These are phyloP conservation scores for Fusarium citri DNA, from an alignment of 2,329 filamentous ascomycete species.

Conservation along the genomic window DNA sequence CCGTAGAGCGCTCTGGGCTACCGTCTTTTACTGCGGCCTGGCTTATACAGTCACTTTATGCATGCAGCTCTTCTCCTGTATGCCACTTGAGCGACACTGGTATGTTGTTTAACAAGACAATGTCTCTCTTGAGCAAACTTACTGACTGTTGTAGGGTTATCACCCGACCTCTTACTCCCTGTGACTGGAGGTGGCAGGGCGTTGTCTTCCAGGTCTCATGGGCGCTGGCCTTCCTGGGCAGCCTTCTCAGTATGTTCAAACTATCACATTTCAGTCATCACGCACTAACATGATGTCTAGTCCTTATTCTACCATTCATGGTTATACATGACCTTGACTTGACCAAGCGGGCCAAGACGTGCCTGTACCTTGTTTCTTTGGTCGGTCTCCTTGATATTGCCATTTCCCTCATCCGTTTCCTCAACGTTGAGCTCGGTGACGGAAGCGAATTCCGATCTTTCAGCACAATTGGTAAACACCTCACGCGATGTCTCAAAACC, in stretches of 20 bases:
- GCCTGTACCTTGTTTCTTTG: conserved; percentile 26
- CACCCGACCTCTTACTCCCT: conserved; percentile 9
- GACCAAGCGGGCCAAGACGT: conserved; percentile 10
- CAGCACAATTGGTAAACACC: not conserved
- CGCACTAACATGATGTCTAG: not conserved
- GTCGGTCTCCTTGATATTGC: conserved; percentile 28
- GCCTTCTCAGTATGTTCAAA: conserved; percentile 17
- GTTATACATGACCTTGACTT: conserved; percentile 26
- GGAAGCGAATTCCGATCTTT: conserved; percentile 21
- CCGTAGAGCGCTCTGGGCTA: conserved; percentile 21
- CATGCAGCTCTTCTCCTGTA: conserved; percentile 32
- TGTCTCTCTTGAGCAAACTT: not conserved
- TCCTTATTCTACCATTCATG: conserved; percentile 27
- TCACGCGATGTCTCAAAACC: not conserved
- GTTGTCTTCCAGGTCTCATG: conserved; percentile 30
- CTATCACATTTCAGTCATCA: fast-evolving
- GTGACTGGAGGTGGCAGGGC: conserved; percentile 24
- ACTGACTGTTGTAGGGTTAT: conserved; percentile 17
- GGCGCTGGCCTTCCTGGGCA: conserved; percentile 31
- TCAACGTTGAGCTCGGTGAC: conserved; percentile 27
- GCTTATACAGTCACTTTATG: conserved; percentile 16
- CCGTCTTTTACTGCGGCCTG: conserved; percentile 9
- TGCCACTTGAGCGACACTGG: conserved; percentile 33
- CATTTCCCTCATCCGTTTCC: conserved; percentile 31
- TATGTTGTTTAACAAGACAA: not conserved